Conservation (phyloP, 306 rosid genomes). For the Herpetospermum pedunculosum region DNA sequence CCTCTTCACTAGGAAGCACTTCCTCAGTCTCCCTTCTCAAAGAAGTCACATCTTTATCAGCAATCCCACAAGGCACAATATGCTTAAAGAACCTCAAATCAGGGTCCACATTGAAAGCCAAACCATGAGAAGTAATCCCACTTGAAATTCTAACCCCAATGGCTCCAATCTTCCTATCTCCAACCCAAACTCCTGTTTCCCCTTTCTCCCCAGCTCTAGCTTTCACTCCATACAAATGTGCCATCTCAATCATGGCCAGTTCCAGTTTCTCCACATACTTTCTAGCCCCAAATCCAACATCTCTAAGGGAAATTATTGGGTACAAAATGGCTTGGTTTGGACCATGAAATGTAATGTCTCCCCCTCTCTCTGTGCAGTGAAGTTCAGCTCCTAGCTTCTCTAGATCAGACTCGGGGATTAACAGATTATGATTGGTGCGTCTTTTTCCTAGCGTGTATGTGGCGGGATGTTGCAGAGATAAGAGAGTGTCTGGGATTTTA, state of each 20-base stretch:
- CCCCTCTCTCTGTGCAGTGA: constrained; percentile 68
- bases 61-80: constrained; percentile 84
- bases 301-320: constrained; percentile 67
- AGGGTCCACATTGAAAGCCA: constrained; percentile 85
- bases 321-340: constrained; percentile 75
- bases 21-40: constrained; percentile 50
- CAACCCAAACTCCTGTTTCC: constrained; percentile 89
- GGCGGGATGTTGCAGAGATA: constrained; percentile 75
- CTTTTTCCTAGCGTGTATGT: constrained; percentile 84
- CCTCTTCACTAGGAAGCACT: constrained; percentile 48
- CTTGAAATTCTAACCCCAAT: constrained; percentile 64
- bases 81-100: constrained; percentile 64
- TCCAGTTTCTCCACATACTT: constrained; percentile 75
- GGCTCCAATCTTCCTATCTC: constrained; percentile 83
- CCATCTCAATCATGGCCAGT: constrained; percentile 60
- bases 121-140: constrained; percentile 79
- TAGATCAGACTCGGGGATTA: constrained; percentile 53
- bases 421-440: constrained; percentile 60
- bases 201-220: constrained; percentile 51
- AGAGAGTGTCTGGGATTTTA: constrained; percentile 44
- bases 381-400: constrained; percentile 64
- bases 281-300: constrained; percentile 62
- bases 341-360: constrained; percentile 89
- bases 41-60: constrained; percentile 72
- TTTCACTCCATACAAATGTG: constrained; percentile 52